Evolutionary conservation across 306 rosid genomes (phyloP), one percentile per base, ranked within the genome.

Genomic region (Casuarina glauca): DNA sequence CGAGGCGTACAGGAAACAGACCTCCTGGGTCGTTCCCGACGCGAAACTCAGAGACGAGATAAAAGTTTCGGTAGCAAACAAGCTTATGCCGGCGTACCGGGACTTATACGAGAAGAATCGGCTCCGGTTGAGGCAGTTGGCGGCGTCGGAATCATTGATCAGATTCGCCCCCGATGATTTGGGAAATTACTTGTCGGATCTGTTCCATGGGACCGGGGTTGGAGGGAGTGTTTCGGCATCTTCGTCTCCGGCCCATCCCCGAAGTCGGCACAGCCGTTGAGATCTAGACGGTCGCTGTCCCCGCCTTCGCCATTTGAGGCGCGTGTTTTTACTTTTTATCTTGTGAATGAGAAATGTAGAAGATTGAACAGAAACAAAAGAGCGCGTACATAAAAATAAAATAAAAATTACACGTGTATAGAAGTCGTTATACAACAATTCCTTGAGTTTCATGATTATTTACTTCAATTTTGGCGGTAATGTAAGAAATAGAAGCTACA

Each of bases 21-120:
- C 75, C 0, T 57, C 91, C 16, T 94, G 98, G 97, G 55, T 92
- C 4, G 92, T 88, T 20, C 54, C 88, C 26, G 93, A 94, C 82
- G 62, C 87, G 74, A 86, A 81, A 39, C 84, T 92, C 36, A 48
- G 90, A 12, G 92, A 92, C n/a, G 90, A 88, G 70, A 73, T 94
- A 2, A 89, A 88, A 75, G 68, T 32, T 3, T 81, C 88, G 58
- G 45, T 92, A 50, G 83, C 64, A 76, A 81, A 61, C 52, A 89
- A 82, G 80, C 72, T 94, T 3, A 83, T 80, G 0, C 46, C 70
- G 0, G 70, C 50, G 10, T 94, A 90, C 77, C 26, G 72, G 43
- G 87, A 73, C 6, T 83, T 83, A 15, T 86, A 84, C 66, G 81
- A 72, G 41, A 84, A 12, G 6, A 39, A 77, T 48, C 83, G 80